Percentiles rank a stretch among this genome's conserved stretches.
These are phyloP conservation scores for Neurospora sp. DNA, from an alignment of 495 filamentous ascomycete species.

Conservation along the genomic window DNA sequence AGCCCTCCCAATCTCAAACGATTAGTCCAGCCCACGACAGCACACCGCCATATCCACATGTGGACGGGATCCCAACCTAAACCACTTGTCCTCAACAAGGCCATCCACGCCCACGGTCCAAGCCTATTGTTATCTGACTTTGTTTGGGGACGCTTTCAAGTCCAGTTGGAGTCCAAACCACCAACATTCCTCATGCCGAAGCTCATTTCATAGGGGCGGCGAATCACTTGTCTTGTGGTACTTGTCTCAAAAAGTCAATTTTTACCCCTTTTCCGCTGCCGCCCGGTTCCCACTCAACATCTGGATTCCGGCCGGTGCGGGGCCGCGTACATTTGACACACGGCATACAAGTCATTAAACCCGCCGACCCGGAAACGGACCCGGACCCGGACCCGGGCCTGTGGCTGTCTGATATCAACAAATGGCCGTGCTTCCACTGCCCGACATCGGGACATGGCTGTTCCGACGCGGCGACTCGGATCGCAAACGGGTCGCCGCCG, in stretches of 20 bases:
- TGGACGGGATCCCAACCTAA: background rate
- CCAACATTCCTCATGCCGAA: background rate
- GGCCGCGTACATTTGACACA: background rate
- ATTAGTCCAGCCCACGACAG: background rate
- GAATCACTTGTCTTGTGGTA: background rate
- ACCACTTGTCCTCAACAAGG: background rate
- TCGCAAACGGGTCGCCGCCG: background rate
- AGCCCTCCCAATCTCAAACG: background rate
- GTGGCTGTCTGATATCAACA: background rate
- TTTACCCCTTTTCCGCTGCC: background rate
- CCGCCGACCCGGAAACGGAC: background rate
- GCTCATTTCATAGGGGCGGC: background rate
- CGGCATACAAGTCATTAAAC: background rate
- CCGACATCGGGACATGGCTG: constrained; percentile 18
- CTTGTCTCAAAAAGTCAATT: background rate
- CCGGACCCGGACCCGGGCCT: background rate
- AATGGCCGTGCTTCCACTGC: constrained; percentile 13
- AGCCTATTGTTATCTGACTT: background rate
- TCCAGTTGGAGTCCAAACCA: background rate
- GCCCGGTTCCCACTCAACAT: background rate
- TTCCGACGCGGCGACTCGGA: constrained; percentile 16
- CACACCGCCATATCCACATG: background rate
- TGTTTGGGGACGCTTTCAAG: background rate
- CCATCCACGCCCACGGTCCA: background rate
- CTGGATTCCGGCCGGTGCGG: background rate